phyloP scores from a whole-genome alignment of 371 early-diverging fungal species.

The Mortierella sp. region DNA sequence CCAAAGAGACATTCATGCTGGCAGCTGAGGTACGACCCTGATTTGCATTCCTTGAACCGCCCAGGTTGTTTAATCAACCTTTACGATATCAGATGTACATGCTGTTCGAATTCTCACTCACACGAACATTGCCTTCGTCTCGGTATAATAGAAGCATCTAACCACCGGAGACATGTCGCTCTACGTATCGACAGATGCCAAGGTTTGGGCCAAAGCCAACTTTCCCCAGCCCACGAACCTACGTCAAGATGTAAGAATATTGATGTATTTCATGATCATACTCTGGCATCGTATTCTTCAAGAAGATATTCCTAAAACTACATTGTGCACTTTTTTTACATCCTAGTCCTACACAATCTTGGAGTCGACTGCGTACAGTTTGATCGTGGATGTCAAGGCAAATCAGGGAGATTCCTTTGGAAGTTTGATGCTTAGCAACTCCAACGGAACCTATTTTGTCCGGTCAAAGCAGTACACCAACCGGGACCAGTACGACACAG shows the following conservation, averaged over 20 bases:
- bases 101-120: neutral
- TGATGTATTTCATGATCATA: neutral
- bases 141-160: conserved; percentile 54
- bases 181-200: conserved; percentile 72
- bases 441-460: conserved; percentile 91
- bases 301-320: neutral
- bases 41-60: neutral
- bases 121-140: neutral
- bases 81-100: neutral
- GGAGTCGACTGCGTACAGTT: conserved; percentile 76
- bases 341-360: conserved; percentile 82
- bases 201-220: conserved; percentile 73
- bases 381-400: conserved; percentile 76
- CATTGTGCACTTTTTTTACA: neutral
- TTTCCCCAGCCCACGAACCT: conserved; percentile 68
- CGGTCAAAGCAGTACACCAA: conserved; percentile 85
- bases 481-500: conserved; percentile 77
- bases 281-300: neutral
- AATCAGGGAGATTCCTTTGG: conserved; percentile 66
- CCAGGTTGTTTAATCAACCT: neutral
- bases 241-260: conserved; percentile 38
- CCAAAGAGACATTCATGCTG: conserved; percentile 76
- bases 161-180: conserved; percentile 67
- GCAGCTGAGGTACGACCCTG: conserved; percentile 67
- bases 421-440: conserved; percentile 88